Base-by-base conservation (phyloP, 2,329 filamentous ascomycete species). In the Calonectria pseudoturangicola region DNA sequence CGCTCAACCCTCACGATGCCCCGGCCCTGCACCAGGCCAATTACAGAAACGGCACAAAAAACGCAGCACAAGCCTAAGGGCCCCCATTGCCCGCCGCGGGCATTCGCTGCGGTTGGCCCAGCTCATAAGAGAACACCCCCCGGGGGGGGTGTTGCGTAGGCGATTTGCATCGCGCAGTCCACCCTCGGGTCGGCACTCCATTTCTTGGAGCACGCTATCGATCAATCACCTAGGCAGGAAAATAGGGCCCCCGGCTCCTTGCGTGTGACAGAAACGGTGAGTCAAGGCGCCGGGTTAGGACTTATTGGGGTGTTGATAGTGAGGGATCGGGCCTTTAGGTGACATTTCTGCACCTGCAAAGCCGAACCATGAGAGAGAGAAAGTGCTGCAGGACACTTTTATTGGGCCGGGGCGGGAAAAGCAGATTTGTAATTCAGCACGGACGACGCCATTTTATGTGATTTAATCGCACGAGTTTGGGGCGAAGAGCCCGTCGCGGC, bases 201-300 rank as follows among this genome's bases (percentile, higher is more conserved):
- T 25, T 21, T 41, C 21, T 41, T 60, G 36, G 33, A 27, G 54
- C 54, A 13, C 27, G 36, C 54, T 25, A 25, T 58, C 54, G 15
- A 16, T 60, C 54, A 58, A 58, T 36, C 33, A 41, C 8, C 5
- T 25, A 28, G 51, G 12, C 9, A 36, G 4, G 39, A 41, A 27
- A 41, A 39, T 36, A 36, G n/a, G 15, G 33, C 15, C 36, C 25
- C 36, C 25, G 36, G 13, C 4, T 25, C 16, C 33, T 60, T 10
- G n/a, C n/a, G 33, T 39, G 54, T 60, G 54, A 60, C 33, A 60
- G 25, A 21, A 8, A 60, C 25, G 54, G 54, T 60, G 54, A 60
- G 54, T 60, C 54, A 41, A 16, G 50, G 10, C 28, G 51, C 51
- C 36, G 9, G 39, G 25, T 36, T 18, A 28, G 30, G 54, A 15